Percentiles rank a stretch among this genome's conserved stretches.
Conservation (phyloP, 192 early-diverging fungal genomes). For the Backusella tarrabulga region DNA sequence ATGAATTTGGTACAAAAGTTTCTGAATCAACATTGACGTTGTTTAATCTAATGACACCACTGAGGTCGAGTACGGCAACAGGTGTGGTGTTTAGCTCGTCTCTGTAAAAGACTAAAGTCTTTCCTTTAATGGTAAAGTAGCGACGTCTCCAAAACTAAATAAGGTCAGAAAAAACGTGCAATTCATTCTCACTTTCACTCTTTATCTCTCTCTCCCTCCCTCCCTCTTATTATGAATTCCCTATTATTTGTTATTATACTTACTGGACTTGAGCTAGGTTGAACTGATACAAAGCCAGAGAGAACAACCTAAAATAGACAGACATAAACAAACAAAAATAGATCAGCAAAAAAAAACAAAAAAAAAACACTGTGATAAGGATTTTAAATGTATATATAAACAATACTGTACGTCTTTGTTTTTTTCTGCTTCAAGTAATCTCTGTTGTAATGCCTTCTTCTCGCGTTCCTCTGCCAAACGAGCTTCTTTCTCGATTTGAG, state of each 20-base stretch:
- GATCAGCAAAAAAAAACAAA: neutral
- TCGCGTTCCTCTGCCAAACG: constrained; percentile 10
- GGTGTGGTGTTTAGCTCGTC: constrained; percentile 32
- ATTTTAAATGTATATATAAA: neutral
- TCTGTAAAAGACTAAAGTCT: constrained; percentile 47
- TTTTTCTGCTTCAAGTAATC: constrained; percentile 39
- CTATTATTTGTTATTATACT: neutral
- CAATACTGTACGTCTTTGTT: constrained; percentile 41
- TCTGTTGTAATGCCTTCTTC: constrained; percentile 6
- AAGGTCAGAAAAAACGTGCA: neutral
- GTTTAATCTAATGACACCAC: neutral
- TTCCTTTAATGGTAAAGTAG: constrained; percentile 54
- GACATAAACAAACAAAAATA: neutral
- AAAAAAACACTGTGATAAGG: neutral
- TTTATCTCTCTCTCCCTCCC: too few species aligned
- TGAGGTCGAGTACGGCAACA: constrained; percentile 4
- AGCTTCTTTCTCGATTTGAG: constrained; percentile 4
- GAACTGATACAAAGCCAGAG: constrained; percentile 30
- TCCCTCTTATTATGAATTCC: neutral
- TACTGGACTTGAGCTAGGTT: constrained; percentile 22
- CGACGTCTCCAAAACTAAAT: constrained; percentile 58
- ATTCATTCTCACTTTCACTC: neutral
- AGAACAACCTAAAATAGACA: constrained; percentile 7
- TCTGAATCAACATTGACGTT: constrained; percentile 15
- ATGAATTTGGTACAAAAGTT: constrained; percentile 20